Conservation (phyloP, 768 basidiomycete species). For the Auricularia cornea region DNA sequence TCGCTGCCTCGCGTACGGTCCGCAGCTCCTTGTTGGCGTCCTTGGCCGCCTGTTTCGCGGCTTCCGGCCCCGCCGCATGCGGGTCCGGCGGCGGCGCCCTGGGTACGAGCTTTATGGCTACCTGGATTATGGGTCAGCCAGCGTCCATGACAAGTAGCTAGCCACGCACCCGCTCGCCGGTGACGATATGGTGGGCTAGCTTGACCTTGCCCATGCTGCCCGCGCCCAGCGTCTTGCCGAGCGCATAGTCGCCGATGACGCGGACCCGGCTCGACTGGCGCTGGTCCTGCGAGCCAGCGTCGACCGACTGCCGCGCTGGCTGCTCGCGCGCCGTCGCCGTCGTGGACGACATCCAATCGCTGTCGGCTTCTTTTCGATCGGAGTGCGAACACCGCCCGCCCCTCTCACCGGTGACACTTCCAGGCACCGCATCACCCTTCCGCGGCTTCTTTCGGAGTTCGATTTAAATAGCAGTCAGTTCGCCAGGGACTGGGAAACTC, state of each 20-base stretch:
- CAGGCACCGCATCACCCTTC: too few relatives aligned
- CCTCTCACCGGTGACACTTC: too few relatives aligned
- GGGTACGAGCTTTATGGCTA: slow-evolving; percentile 98
- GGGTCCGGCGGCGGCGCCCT: slow-evolving; percentile 45
- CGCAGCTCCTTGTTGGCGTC: slow-evolving; percentile 96
- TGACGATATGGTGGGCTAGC: slow-evolving; percentile 79
- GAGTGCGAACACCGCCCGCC: too few relatives aligned
- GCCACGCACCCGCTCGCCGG: slow-evolving; percentile 83
- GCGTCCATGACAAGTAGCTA: neutral
- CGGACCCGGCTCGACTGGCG: slow-evolving; percentile 19
- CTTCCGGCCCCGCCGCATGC: slow-evolving; percentile 37
- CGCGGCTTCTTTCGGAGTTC: too few relatives aligned
- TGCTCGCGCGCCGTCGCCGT: neutral
- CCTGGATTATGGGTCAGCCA: slow-evolving; percentile 35
- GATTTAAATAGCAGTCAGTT: too few relatives aligned
- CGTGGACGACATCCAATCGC: neutral
- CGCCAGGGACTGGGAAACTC: too few relatives aligned
- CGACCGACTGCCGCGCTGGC: neutral
- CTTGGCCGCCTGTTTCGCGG: slow-evolving; percentile 72
- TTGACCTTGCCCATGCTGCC: slow-evolving; percentile 99
- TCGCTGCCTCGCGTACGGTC: slow-evolving; percentile 89
- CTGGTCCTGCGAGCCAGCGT: neutral
- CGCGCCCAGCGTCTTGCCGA: slow-evolving; percentile 94
- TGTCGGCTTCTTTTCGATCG: too few relatives aligned
- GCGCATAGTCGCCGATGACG: slow-evolving; percentile 87